Conservation (phyloP, 2,329 filamentous ascomycete genomes). For the Talaromyces sp. region DNA sequence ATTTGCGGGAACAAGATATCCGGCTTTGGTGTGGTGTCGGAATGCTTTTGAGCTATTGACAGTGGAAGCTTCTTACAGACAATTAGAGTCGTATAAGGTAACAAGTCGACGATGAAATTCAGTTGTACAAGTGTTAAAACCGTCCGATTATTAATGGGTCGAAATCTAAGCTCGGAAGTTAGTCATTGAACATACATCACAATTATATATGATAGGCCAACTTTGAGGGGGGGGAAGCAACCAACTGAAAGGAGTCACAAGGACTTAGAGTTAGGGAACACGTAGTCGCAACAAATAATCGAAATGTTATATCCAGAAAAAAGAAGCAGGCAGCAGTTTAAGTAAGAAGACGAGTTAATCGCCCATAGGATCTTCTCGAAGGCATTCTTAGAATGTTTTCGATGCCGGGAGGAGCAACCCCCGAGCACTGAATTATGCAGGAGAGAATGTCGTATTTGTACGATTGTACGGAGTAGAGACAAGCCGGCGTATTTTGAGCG, state of each 20-base stretch:
- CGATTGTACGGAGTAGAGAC: too few relatives aligned
- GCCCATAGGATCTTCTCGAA: neutral
- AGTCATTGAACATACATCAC: neutral
- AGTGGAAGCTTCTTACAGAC: too few relatives aligned
- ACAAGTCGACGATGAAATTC: neutral
- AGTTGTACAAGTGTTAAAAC: neutral
- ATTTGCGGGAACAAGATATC: too few relatives aligned
- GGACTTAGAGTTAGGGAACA: too few relatives aligned
- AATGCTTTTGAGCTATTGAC: neutral
- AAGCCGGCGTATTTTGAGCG: neutral
- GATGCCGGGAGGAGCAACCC: neutral
- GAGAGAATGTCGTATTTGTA: neutral
- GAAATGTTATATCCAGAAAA: neutral
- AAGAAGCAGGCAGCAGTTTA: neutral
- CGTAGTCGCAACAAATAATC: neutral
- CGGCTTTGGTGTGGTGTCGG: neutral
- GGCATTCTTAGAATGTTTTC: neutral
- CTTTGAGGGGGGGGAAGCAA: neutral
- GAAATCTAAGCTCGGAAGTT: neutral
- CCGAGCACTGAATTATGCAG: constrained; percentile 1
- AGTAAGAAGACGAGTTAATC: neutral
- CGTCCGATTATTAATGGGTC: too few relatives aligned
- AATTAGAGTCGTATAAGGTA: neutral
- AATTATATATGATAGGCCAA: neutral
- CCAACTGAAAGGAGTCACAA: neutral